Base-by-base conservation (phyloP, 768 basidiomycete genomes). In the Termitomyces sp. region DNA sequence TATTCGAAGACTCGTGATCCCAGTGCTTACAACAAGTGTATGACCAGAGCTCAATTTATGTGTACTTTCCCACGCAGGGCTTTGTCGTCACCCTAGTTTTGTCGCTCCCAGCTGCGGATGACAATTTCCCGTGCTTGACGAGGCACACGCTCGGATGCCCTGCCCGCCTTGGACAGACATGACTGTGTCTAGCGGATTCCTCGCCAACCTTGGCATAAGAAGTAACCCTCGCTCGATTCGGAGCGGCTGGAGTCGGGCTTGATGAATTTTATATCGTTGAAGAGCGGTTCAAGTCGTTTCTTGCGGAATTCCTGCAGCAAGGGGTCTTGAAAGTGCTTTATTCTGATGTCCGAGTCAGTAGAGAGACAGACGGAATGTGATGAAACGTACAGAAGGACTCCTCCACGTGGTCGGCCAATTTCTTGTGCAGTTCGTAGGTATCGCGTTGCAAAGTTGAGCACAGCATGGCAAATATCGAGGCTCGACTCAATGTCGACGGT, bases 291-390 rank as follows among this genome's bases (percentile, higher is more conserved):
- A 1, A 97, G 75, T 5, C 70, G 65, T n/a, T 76, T 64, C 30
- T 71, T 70, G 10, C 84, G 77, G 66, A 97, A 96, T n/a, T 74
- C 64, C 40, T 83, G 74, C 19, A 88, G 66, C 38, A 82, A 66
- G 2, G 92, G 93, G 66, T 93, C 88, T 17, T 75, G 74, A 61
- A 97, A 96, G 69, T 90, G 84, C 62, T 97, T 97, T 56, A 97
- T 74, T 21, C 93, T 97, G 22, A 32, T 15, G 30, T 37, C 34
- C 4, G 9, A 53, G 55, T 37, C 47, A 58, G 51, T 46, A 45
- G 12, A 28, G 45, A 14, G 24, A 22, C 14, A 26, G 15, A 45
- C 19, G 35, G 28, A 6, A 19, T 19, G 19, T 19, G 21, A 21
- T 28, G 46, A 48, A 2, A 68, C 78, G 55, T 60, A 88, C 88